Percentiles rank a stretch among this genome's conserved stretches.
These are phyloP conservation scores for Vanilla planifolia DNA, from an alignment of 106 monocot species.

Conservation along the genomic window DNA sequence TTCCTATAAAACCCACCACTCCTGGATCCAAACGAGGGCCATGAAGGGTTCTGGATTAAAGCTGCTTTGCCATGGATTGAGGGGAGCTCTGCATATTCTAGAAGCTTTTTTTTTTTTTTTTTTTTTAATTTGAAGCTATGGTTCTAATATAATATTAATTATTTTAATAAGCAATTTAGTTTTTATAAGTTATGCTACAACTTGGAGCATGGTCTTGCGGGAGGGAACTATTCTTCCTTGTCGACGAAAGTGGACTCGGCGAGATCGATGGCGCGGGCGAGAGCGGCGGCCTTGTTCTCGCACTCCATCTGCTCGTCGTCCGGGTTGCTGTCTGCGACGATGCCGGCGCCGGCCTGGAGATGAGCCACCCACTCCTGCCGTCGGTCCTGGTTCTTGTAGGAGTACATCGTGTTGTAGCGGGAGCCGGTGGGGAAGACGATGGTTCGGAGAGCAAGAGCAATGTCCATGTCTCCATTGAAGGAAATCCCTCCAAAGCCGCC, in stretches of 20 bases:
- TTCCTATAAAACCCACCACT: too few species aligned
- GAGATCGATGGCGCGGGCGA: slow-evolving; percentile 62
- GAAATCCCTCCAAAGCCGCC: slow-evolving; percentile 52
- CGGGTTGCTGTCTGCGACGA: slow-evolving; percentile 67
- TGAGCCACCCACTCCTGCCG: slow-evolving; percentile 17
- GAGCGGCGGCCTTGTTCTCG: slow-evolving; percentile 64
- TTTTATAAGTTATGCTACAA: too few species aligned
- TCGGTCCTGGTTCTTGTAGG: slow-evolving; percentile 7
- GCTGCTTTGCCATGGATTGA: too few species aligned
- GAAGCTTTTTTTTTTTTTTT: too few species aligned
- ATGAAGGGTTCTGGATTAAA: too few species aligned
- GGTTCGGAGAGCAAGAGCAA: slow-evolving; percentile 8
- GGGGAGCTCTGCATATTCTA: too few species aligned
- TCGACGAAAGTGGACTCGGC: slow-evolving; percentile 50
- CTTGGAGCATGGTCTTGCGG: too few species aligned
- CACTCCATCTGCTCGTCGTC: slow-evolving; percentile 72
- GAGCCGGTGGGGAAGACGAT: slow-evolving; percentile 8
- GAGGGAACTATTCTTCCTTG: slow-evolving; percentile 3
- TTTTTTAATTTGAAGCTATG: too few species aligned
- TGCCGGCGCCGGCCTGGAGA: slow-evolving; percentile 64
- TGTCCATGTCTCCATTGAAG: slow-evolving; percentile 26
- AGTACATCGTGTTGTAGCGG: slow-evolving; percentile 6
- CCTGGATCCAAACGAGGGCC: too few species aligned
- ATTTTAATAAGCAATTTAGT: too few species aligned
- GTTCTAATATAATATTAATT: too few species aligned